A percentile compares a stretch with the other conserved stretches of the same genome.
phyloP scores from a whole-genome alignment of 1,284 basidiomycete genomes.

The Laetiporus sulphureus region DNA sequence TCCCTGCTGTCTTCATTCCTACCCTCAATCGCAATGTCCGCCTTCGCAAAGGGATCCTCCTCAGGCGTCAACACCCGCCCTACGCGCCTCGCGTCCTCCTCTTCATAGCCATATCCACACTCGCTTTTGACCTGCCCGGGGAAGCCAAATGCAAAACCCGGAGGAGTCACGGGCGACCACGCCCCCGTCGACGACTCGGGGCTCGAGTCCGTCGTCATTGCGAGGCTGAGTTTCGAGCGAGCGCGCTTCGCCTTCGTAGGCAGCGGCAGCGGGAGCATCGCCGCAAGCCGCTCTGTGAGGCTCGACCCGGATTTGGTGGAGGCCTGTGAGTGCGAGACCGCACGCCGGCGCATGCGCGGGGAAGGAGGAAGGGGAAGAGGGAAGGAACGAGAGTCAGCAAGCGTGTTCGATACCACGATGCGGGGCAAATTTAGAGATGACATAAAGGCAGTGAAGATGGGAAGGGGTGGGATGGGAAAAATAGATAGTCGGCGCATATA shows the following conservation, averaged over 20 bases:
- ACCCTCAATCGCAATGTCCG: constrained; percentile 17
- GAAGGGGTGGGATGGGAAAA: too few species aligned
- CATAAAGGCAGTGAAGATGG: too few species aligned
- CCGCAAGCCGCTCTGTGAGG: constrained; percentile 16
- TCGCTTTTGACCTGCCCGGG: background rate
- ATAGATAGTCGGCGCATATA: too few species aligned
- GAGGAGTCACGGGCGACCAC: constrained; percentile 13
- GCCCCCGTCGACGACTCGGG: constrained; percentile 17
- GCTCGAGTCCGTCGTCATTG: constrained; percentile 17
- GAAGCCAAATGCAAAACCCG: constrained; percentile 11
- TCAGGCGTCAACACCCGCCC: constrained; percentile 28
- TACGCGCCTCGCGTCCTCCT: constrained; percentile 17
- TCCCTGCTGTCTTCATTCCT: background rate
- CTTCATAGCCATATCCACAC: constrained; percentile 5
- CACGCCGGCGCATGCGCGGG: too few species aligned
- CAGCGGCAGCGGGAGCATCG: constrained; percentile 14
- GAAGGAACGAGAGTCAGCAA: too few species aligned
- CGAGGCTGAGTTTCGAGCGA: constrained; percentile 23
- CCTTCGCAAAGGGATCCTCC: constrained; percentile 26
- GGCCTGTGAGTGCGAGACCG: constrained; percentile 11
- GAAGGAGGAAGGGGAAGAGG: too few species aligned
- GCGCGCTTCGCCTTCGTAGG: constrained; percentile 14
- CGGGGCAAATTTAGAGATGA: too few species aligned
- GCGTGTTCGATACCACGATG: too few species aligned
- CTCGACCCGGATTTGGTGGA: constrained; percentile 18